phyloP scores from a whole-genome alignment of 345 rosid species.

The Eucalyptus tenuipes region DNA sequence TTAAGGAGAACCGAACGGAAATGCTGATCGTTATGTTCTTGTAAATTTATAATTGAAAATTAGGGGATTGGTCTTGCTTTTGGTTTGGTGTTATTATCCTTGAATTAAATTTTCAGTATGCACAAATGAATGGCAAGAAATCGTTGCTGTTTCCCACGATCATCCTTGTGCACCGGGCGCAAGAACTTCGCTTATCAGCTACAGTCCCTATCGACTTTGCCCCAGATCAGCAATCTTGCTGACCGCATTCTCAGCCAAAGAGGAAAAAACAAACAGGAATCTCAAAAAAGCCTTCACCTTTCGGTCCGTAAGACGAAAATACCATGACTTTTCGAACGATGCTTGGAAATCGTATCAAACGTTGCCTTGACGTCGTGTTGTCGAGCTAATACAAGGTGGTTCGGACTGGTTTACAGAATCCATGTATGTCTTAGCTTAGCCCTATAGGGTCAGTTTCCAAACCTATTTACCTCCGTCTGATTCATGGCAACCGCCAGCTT shows the following conservation, averaged over 20 bases:
- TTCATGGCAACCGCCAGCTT: not conserved
- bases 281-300: not conserved
- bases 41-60: not conserved
- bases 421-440: not conserved
- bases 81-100: not conserved
- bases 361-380: not conserved
- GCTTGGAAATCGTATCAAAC: not conserved
- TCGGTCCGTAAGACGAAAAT: not conserved
- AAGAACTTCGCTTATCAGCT: not conserved
- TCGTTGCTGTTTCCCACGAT: not conserved
- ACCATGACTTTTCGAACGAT: not conserved
- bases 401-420: not conserved
- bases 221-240: not conserved
- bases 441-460: not conserved
- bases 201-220: not conserved
- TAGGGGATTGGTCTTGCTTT: not conserved
- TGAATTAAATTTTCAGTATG: not conserved
- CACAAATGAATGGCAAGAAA: not conserved
- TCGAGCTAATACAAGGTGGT: not conserved
- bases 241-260: not conserved
- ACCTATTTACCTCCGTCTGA: not conserved
- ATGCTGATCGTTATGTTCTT: not conserved
- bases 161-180: not conserved
- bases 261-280: not conserved
- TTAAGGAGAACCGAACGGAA: not conserved